These are phyloP conservation scores for Exophiala sideris DNA, from an alignment of 2,329 filamentous ascomycete genomes.

Conservation along the genomic window DNA sequence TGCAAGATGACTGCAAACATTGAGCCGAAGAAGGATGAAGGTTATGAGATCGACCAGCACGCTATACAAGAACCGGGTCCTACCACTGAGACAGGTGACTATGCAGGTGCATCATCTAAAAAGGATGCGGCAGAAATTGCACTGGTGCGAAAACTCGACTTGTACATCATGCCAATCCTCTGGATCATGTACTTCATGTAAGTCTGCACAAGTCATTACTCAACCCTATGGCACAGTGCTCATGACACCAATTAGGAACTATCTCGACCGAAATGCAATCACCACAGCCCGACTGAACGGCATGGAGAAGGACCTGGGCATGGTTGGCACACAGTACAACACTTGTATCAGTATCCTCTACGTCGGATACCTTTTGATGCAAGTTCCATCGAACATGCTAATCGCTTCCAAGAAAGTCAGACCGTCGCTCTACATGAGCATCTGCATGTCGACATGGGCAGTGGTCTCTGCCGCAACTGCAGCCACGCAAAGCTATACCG, in stretches of 20 bases:
- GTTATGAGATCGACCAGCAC: background rate
- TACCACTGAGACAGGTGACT: background rate
- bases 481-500: conserved; percentile 39
- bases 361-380: conserved; percentile 49
- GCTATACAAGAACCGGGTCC: background rate
- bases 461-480: conserved; percentile 34
- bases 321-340: conserved; percentile 32
- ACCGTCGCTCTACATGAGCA: conserved; percentile 53
- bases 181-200: conserved; percentile 41
- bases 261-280: conserved; percentile 34
- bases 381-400: conserved; percentile 59
- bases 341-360: conserved; percentile 32
- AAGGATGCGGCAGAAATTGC: background rate
- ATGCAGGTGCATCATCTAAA: background rate
- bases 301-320: conserved; percentile 31
- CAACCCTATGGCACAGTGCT: background rate
- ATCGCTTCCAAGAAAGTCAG: conserved; percentile 48
- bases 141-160: conserved; percentile 27
- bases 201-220: background rate
- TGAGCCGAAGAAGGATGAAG: background rate
- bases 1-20: background rate
- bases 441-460: conserved; percentile 35
- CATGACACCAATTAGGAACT: background rate
- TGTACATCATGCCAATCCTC: conserved; percentile 39
- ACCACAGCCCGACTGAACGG: conserved; percentile 32